phyloP scores from a whole-genome alignment of 163 green algal genomes.

The Scenedesmus sp. region DNA sequence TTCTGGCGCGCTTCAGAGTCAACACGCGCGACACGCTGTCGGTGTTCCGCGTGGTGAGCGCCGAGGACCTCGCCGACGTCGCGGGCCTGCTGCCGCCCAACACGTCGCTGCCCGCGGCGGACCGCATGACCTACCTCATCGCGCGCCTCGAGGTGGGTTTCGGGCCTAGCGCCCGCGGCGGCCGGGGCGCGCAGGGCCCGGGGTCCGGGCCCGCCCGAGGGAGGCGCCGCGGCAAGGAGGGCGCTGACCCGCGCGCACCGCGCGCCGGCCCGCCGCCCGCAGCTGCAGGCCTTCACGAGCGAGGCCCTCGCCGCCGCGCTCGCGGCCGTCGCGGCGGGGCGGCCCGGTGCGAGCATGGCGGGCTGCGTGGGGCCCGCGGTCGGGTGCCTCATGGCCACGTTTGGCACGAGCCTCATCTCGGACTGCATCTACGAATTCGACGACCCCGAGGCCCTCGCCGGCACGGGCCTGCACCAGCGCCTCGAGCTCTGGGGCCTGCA shows the following conservation, averaged over 20 bases:
- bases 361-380: slow-evolving; percentile 64
- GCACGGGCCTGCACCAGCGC: slow-evolving; percentile 59
- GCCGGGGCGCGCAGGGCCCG: no score
- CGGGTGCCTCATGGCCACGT: slow-evolving; percentile 78
- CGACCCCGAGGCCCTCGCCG: slow-evolving; percentile 65
- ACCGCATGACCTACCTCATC: slow-evolving; percentile 78
- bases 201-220: no score
- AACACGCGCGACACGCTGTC: slow-evolving; percentile 69
- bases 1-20: slow-evolving; percentile 67
- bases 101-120: slow-evolving; percentile 70
- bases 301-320: slow-evolving; percentile 38
- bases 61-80: slow-evolving; percentile 79
- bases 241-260: no score
- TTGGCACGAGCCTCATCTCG: slow-evolving; percentile 77
- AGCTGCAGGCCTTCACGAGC: slow-evolving; percentile 16
- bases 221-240: no score
- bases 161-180: no score
- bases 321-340: slow-evolving; percentile 39
- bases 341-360: slow-evolving; percentile 58
- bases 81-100: slow-evolving; percentile 69
- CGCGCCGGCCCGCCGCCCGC: no score
- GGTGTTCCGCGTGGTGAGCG: slow-evolving; percentile 69
- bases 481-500: slow-evolving; percentile 81
- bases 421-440: slow-evolving; percentile 80
- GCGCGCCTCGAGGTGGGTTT: slow-evolving; percentile 65